Conservation (phyloP, 768 basidiomycete species). For the Leccinum boreale region DNA sequence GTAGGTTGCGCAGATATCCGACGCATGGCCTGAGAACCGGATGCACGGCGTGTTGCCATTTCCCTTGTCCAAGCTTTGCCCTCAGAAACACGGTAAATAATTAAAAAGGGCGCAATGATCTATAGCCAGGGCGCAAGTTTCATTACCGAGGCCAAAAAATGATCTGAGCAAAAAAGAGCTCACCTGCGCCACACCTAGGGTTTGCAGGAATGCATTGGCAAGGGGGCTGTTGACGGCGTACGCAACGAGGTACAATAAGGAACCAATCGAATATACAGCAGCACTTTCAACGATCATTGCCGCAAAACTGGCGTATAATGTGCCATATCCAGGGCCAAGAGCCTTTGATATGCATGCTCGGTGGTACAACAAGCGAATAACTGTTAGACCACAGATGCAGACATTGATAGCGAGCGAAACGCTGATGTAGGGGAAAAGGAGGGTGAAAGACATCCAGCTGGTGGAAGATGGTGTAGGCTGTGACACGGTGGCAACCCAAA, state of each 20-base stretch:
- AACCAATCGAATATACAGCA: constrained; percentile 31
- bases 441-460: constrained; percentile 31
- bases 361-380: constrained; percentile 31
- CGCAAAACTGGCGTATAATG: constrained; percentile 32
- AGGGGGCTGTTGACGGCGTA: constrained; percentile 23
- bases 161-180: neutral
- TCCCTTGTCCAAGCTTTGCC: constrained; percentile 41
- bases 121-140: constrained; percentile 13
- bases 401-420: constrained; percentile 34
- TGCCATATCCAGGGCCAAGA: constrained; percentile 27
- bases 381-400: constrained; percentile 29
- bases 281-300: constrained; percentile 35
- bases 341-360: constrained; percentile 21
- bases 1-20: constrained; percentile 5
- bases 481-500: constrained; percentile 30
- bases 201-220: constrained; percentile 29
- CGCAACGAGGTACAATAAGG: constrained; percentile 32
- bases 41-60: constrained; percentile 8
- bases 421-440: constrained; percentile 32
- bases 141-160: neutral
- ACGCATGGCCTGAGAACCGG: constrained; percentile 9
- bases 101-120: constrained; percentile 47
- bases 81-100: constrained; percentile 46
- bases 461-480: constrained; percentile 14
- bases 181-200: constrained; percentile 31